Base-by-base conservation (phyloP, 371 early-diverging fungal genomes). In the Mortierella sp. region DNA sequence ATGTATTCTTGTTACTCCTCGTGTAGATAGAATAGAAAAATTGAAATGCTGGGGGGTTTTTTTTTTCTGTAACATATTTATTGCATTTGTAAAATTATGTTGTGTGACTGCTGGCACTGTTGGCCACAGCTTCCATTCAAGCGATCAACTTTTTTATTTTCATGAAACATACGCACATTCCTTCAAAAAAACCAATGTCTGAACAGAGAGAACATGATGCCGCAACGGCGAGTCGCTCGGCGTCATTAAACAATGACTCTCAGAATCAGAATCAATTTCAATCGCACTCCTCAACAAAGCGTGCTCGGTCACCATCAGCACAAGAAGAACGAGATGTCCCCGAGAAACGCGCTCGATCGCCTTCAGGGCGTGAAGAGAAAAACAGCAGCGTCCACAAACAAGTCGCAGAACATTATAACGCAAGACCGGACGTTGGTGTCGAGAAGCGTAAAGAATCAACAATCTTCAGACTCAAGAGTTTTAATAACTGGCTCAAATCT, bases 401-500 rank as follows among this genome's bases (percentile, higher is more conserved):
- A 48, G 96, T 99, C 10, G 96, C 96, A 13, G 85, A 90, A 13
- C 99, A 99, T 84, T 99, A 99, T 87, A 99, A 99, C 81, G 88
- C 89, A 16, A 90, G 96, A 33, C 95, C 93, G 8, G 92, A 96
- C 52, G 89, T 94, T 1, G 95, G 94, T 8, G 85, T 88, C 4
- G 90, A 91, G 22, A 87, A 87, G 50, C 91, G 98, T 40, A 74
- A 94, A 76, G 91, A 95, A 65, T 97, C 97, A 9, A 86, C 85
- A 43, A 98, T 98, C 57, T 89, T 97, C 53, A 91, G 93, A 4
- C 76, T 99, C 69, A 93, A 95, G 58, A 92, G 91, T 70, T 97
- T 96, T 85, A 98, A 99, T 89, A 99, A 99, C 86, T 99, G 98
- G 98, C 85, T 97, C 64, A 99, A 99, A 76, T 89, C 96, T 15